Evolutionary conservation across 345 rosid genomes (phyloP), one percentile per base, ranked within the genome.

Genomic region (Arabidopsis thaliana): DNA sequence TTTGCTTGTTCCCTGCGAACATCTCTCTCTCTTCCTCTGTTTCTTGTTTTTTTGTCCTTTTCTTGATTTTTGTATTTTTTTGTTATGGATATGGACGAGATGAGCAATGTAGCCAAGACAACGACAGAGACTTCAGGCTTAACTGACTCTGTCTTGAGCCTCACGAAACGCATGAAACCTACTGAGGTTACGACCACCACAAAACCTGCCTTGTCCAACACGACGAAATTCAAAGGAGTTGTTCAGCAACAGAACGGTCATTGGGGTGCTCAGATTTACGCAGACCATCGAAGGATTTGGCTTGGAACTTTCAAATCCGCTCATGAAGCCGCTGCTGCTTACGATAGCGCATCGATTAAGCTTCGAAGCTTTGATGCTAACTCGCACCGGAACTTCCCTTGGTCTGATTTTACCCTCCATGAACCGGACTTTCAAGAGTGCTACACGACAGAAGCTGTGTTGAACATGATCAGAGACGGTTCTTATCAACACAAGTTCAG

Each of bases 231-330:
- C 72, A 86, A 84, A 83, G 96, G 91, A 3, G 87, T 88, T 3
- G 85, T 86, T 20, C 82, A 81, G 0, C 89, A 84, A 5, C 84
- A 68, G 66, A 84, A 85, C 36, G 93, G 93, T 16, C 78, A 81
- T 25, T 90, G 88, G 88, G 96, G 93, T 0, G 87, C 88, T 25
- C 96, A 88, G 79, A 88, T 88, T 55, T 88, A 88, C 55, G 82
- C 83, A 33, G 81, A 86, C 37, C 86, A 83, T 64, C 52, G 59
- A 11, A 79, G 89, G 48, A 82, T 86, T 22, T 90, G 96, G 91
- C 87, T 90, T 0, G 96, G 93, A 0, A 90, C 96, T 32, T 90
- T 90, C 70, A 86, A 85, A 67, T 69, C 85, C 4, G 85, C 74
- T 38, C 69, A 45, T 23, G 91, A 87, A 60, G 95, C 95, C 1